Percentiles rank a stretch among this genome's conserved stretches.
Evolutionary conservation across 495 filamentous ascomycete species (phyloP).

Genomic region (Podospora australis): DNA sequence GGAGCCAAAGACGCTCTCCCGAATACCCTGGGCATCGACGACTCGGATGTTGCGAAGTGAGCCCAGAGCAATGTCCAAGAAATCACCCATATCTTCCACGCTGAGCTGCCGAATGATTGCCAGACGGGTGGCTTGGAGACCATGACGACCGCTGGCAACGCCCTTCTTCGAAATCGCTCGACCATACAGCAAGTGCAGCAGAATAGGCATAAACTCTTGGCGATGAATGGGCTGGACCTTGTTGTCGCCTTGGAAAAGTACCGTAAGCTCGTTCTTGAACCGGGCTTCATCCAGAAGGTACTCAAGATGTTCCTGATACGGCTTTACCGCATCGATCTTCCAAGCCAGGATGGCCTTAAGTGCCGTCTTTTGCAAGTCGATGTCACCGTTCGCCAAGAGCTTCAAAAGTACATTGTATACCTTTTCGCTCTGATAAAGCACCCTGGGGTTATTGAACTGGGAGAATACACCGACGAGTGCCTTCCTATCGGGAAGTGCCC

Average conservation of each 20-base stretch:
- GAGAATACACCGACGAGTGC: conserved; percentile 75
- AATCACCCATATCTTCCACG: conserved; percentile 62
- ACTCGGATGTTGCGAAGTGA: conserved; percentile 53
- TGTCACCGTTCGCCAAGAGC: conserved; percentile 77
- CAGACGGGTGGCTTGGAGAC: conserved; percentile 57
- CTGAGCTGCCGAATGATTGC: conserved; percentile 45
- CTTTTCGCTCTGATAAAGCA: conserved; percentile 67
- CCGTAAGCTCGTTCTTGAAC: conserved; percentile 85
- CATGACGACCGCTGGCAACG: conserved; percentile 51
- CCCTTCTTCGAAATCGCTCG: conserved; percentile 77
- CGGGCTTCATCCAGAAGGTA: conserved; percentile 85
- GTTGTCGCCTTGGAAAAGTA: conserved; percentile 78
- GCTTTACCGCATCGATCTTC: conserved; percentile 67
- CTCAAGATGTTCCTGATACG: conserved; percentile 80
- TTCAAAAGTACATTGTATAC: conserved; percentile 68
- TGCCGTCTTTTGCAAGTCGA: conserved; percentile 76
- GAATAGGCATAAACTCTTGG: conserved; percentile 66
- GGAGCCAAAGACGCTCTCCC: conserved; percentile 45
- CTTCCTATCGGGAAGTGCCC: conserved; percentile 60
- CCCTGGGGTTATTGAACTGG: conserved; percentile 76
- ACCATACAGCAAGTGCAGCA: conserved; percentile 85
- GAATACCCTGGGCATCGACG: conserved; percentile 40
- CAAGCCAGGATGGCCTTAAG: conserved; percentile 83
- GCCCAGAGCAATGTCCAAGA: conserved; percentile 77
- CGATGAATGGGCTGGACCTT: conserved; percentile 69